Evolutionary conservation across 2,329 filamentous ascomycete genomes (phyloP).

Genomic region (Cryphonectria radicalis): DNA sequence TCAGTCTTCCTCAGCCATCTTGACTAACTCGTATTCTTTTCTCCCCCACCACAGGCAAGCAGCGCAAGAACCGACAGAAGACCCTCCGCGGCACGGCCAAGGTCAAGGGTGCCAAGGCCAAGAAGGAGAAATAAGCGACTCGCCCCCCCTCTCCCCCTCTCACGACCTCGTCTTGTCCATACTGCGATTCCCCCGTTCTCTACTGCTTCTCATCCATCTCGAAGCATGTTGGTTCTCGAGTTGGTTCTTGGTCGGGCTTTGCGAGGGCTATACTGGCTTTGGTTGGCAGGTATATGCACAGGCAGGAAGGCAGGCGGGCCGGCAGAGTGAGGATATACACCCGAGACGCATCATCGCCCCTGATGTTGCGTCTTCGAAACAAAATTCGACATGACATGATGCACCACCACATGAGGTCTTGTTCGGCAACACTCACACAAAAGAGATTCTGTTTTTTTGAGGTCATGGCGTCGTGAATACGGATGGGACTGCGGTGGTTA

Average conservation of each 20-base stretch:
- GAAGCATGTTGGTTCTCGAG: conserved; percentile 26
- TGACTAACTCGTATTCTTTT: conserved; percentile 27
- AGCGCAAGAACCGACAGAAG: conserved; percentile 99
- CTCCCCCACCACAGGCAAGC: conserved; percentile 76
- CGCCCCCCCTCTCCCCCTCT: conserved; percentile 30
- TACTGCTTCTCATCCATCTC: conserved; percentile 7
- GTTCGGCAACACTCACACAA: conserved; percentile 17
- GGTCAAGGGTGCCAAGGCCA: conserved; percentile 92
- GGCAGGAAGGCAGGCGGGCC: conserved; percentile 13
- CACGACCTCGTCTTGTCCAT: conserved; percentile 20
- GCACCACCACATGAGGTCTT: conserved; percentile 24
- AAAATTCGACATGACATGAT: conserved; percentile 25
- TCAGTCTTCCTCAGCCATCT: no score
- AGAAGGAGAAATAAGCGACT: conserved; percentile 85
- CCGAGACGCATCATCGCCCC: conserved; percentile 16
- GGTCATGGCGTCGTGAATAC: conserved; percentile 27
- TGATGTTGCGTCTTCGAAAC: conserved; percentile 16
- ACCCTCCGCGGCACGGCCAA: conserved; percentile 97
- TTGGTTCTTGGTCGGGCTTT: conserved; percentile 27
- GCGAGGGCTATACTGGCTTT: conserved; percentile 25
- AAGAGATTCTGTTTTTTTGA: conserved; percentile 25
- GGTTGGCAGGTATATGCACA: conserved; percentile 22
- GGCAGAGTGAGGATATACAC: conserved; percentile 20
- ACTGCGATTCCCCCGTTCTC: conserved; percentile 13
- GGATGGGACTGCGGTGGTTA: conserved; percentile 20